These are phyloP conservation scores for Croton setiger DNA, from an alignment of 441 rosid genomes.

Conservation along the genomic window DNA sequence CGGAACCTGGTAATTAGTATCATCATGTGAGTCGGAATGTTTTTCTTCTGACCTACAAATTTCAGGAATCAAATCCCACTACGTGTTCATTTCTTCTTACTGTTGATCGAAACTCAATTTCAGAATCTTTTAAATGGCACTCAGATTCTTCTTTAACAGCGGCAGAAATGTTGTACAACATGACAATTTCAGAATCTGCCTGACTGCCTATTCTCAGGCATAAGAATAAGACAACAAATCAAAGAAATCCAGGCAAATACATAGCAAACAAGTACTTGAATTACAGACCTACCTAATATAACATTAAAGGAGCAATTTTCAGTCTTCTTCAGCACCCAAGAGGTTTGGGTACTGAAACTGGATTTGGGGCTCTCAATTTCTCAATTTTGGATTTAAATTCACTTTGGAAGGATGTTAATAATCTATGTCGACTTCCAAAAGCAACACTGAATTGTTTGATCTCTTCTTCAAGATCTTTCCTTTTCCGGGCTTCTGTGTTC, in stretches of 20 bases:
- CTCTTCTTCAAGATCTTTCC: slow-evolving; percentile 64
- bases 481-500: slow-evolving; percentile 47
- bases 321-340: slow-evolving; percentile 26
- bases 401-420: slow-evolving; percentile 49
- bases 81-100: background rate
- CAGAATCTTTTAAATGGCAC: too few species aligned
- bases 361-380: slow-evolving; percentile 40
- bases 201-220: background rate
- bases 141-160: too few species aligned
- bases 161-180: background rate
- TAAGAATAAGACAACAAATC: background rate
- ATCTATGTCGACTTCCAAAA: slow-evolving; percentile 56
- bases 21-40: background rate
- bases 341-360: slow-evolving; percentile 41
- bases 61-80: background rate
- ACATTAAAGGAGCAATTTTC: background rate
- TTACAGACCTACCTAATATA: background rate
- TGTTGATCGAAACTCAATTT: too few species aligned
- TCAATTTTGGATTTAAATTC: slow-evolving; percentile 61
- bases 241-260: slow-evolving; percentile 6
- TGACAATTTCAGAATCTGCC: background rate
- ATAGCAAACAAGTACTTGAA: background rate
- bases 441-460: slow-evolving; percentile 62
- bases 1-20: background rate
- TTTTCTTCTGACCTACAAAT: background rate